These are phyloP conservation scores for Pleurotus platypus DNA, from an alignment of 768 basidiomycete species.

Conservation along the genomic window DNA sequence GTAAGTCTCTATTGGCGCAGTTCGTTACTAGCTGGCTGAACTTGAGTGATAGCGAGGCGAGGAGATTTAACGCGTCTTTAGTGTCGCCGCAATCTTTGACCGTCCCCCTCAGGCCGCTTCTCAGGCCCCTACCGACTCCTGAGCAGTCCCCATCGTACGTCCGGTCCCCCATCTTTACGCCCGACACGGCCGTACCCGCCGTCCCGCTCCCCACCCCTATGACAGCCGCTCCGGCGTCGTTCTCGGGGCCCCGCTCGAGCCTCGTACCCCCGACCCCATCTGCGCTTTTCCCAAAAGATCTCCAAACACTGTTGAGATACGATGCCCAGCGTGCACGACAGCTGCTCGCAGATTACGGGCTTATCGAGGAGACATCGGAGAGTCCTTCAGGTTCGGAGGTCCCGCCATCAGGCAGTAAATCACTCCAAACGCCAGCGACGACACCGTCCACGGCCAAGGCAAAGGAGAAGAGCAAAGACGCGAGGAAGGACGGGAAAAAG, in stretches of 20 bases:
- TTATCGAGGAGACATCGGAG: conserved; percentile 17
- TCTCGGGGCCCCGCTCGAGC: not conserved
- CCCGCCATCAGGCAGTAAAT: not conserved
- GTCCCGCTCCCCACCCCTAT: conserved; percentile 7
- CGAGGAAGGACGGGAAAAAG: conserved; percentile 1
- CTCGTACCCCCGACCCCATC: conserved; percentile 35
- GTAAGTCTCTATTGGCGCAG: conserved; percentile 26
- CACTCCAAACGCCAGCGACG: conserved; percentile 10
- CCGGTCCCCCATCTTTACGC: conserved; percentile 9
- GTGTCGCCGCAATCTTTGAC: conserved; percentile 27
- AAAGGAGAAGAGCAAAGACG: not conserved
- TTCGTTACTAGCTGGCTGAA: conserved; percentile 1
- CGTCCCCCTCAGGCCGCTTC: conserved; percentile 45
- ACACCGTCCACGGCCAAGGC: not conserved
- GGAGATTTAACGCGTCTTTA: conserved; percentile 37
- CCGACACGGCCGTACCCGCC: conserved; percentile 17
- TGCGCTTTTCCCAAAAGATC: conserved; percentile 42
- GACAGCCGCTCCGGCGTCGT: conserved; percentile 9
- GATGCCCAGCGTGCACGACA: conserved; percentile 33
- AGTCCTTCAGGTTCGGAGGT: not conserved
- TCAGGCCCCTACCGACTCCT: conserved; percentile 46
- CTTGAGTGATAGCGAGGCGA: conserved; percentile 36
- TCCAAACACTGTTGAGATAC: conserved; percentile 41
- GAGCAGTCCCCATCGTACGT: conserved; percentile 39
- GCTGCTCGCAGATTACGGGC: conserved; percentile 42